Evolutionary conservation across 2,329 filamentous ascomycete species (phyloP).

Genomic region (Piedraia hortae): DNA sequence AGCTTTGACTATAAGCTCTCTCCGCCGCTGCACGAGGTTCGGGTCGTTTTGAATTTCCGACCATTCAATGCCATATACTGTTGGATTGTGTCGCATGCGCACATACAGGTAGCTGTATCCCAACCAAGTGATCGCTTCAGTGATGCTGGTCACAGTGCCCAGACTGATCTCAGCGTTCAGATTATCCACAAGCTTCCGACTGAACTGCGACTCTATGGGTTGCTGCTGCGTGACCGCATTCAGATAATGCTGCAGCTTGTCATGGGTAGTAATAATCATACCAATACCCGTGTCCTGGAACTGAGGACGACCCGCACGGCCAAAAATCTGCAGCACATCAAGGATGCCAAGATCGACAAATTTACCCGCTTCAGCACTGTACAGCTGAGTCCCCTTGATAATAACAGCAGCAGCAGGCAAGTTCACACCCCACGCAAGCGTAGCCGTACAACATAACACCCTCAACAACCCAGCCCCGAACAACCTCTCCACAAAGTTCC

Average conservation of each 20-base stretch:
- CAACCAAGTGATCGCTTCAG: conserved; percentile 87
- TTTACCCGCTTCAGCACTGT: conserved; percentile 86
- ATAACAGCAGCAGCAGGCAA: conserved; percentile 86
- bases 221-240: conserved; percentile 84
- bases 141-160: conserved; percentile 80
- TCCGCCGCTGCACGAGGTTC: conserved; percentile 55
- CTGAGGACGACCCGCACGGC: conserved; percentile 87
- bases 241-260: conserved; percentile 75
- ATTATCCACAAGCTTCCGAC: conserved; percentile 80
- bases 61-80: conserved; percentile 89
- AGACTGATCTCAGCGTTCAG: conserved; percentile 83
- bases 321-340: conserved; percentile 92
- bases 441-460: conserved; percentile 93
- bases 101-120: conserved; percentile 96
- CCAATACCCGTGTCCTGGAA: conserved; percentile 95
- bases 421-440: conserved; percentile 95
- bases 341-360: conserved; percentile 90
- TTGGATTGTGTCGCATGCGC: conserved; percentile 75
- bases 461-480: conserved; percentile 84
- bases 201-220: conserved; percentile 93
- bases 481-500: conserved; percentile 82
- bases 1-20: conserved; percentile 67
- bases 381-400: conserved; percentile 94
- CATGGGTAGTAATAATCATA: conserved; percentile 91
- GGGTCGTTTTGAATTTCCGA: conserved; percentile 71